Base-by-base conservation (phyloP, 306 rosid genomes). In the Acacia acuminata region DNA sequence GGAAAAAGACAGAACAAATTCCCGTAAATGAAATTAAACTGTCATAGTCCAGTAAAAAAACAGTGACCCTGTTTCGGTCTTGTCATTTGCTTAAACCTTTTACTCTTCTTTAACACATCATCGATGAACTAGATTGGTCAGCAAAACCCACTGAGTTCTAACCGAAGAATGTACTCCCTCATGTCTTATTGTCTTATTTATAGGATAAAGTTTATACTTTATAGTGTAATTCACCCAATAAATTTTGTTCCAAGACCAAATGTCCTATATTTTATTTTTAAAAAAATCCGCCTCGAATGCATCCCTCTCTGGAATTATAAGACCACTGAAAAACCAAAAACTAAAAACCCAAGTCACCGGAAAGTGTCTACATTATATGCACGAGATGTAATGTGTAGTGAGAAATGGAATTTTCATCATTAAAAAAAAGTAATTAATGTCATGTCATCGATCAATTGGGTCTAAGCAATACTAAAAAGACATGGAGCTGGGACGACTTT, bases 1-100 rank as follows among this genome's bases (percentile, higher is more conserved):
- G 82, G 86, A 79, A 76, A 71, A 77, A 43, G 86, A 82, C 76
- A 55, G 34, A 50, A 79, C 73, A 79, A 82, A 82, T 87, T 84
- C 81, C 65, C 65, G 69, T 79, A 45, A 81, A 77, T 72, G 72
- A 75, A 64, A 58, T 58, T 22, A 58, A 76, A 43, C 71, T 69
- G 34, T 63, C 12, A 11, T 45, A 55, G 3, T 20, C 22, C 78
- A 75, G 79, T 38, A 76, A 56, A 56, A 48, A 34, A 36, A 76
- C 22, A 76, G 70, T 55, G 38, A 40, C 47, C 10, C 15, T 73
- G 15, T 45, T 22, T 20, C 16, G 50, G 32, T 10, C 60, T 10
- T 71, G n/a, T 45, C 76, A 12, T 15, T 71, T 44, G 76, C 48
- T 5, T 14, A 64, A 64, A 43, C 34, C 55, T 44, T 71, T 24